A percentile compares a stretch with the other conserved stretches of the same genome.
Evolutionary conservation across 225 moss, liverwort and hornwort species (phyloP).

Genomic region (Pseudoscleropodium purum): DNA sequence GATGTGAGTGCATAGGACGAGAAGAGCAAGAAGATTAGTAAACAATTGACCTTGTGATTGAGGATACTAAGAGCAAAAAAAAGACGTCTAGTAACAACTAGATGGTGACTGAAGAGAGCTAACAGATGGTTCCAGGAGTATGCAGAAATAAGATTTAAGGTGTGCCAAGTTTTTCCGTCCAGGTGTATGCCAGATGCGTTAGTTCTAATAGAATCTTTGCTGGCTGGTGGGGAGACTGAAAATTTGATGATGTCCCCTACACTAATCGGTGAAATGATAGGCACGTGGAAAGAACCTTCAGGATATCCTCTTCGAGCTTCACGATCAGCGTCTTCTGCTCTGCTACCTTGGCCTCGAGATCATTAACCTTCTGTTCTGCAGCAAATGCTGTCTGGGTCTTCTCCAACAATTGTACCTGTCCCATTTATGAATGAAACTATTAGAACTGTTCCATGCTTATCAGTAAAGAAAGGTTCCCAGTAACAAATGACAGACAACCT

Average conservation of each 20-base stretch:
- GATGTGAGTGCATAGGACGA: background rate
- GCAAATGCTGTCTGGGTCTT: too few relatives aligned
- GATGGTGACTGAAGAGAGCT: background rate
- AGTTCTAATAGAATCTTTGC: conserved; percentile 77
- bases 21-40: background rate
- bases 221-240: conserved; percentile 72
- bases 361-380: too few relatives aligned
- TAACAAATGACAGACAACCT: too few relatives aligned
- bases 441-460: too few relatives aligned
- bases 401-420: too few relatives aligned
- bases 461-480: too few relatives aligned
- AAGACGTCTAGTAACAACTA: background rate
- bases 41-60: background rate
- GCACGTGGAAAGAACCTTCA: too few relatives aligned
- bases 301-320: too few relatives aligned
- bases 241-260: conserved; percentile 87
- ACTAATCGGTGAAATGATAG: conserved; percentile 25
- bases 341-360: too few relatives aligned
- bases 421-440: too few relatives aligned
- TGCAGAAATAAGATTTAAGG: background rate
- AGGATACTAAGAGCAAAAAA: background rate
- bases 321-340: too few relatives aligned
- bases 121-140: background rate
- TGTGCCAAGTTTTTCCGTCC: conserved; percentile 75
- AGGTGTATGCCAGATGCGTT: conserved; percentile 73